A percentile compares a stretch with the other conserved stretches of the same genome.
phyloP scores from a whole-genome alignment of 345 rosid species.

The Heritiera fomes region DNA sequence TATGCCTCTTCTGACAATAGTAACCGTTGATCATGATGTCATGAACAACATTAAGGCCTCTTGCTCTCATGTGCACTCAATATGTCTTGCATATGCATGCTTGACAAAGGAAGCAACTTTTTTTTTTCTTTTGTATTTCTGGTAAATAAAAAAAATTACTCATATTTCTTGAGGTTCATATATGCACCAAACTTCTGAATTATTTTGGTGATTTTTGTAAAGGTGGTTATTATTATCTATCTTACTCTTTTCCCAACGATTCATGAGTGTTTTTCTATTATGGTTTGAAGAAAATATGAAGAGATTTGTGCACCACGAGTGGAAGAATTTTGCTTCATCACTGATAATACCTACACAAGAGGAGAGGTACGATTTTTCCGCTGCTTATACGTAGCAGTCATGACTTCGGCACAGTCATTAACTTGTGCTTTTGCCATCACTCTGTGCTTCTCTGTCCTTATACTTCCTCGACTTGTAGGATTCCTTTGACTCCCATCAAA shows the following conservation, averaged over 20 bases:
- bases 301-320: conserved; percentile 83
- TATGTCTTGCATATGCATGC: neutral
- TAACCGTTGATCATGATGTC: neutral
- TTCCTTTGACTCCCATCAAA: no score
- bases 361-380: conserved; percentile 56
- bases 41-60: neutral
- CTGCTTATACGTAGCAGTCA: neutral
- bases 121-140: neutral
- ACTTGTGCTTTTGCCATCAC: conserved; percentile 13
- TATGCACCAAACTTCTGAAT: neutral
- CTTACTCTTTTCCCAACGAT: conserved; percentile 14
- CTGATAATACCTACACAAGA: conserved; percentile 85
- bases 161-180: conserved; percentile 4
- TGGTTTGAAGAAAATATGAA: conserved; percentile 76
- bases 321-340: conserved; percentile 92
- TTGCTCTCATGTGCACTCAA: neutral
- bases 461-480: no score
- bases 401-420: neutral
- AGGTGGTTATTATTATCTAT: neutral
- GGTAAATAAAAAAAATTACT: neutral
- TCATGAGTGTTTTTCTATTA: conserved; percentile 27
- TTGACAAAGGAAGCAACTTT: neutral
- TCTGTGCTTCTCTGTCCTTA: neutral
- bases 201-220: neutral
- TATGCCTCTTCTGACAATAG: neutral